phyloP scores from a whole-genome alignment of 163 green algal species.

The Volvox carteri region DNA sequence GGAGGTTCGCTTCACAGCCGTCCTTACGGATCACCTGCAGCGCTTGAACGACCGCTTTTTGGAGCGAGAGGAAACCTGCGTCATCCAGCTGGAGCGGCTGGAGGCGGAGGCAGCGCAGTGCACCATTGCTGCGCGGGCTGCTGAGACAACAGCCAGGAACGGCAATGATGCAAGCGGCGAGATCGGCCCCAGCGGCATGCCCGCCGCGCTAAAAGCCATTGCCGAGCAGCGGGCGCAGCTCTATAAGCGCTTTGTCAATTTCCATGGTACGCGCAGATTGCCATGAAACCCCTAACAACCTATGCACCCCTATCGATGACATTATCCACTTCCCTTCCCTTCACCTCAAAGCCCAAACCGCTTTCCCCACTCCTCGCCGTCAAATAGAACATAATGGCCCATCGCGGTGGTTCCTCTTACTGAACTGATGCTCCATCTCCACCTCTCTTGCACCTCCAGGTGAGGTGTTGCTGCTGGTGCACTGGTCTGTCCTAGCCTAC shows the following conservation, averaged over 20 bases:
- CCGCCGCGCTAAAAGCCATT: conserved; percentile 7
- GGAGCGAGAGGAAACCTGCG: conserved; percentile 84
- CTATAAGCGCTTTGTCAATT: conserved; percentile 78
- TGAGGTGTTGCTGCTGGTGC: conserved; percentile 87
- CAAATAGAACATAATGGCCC: too few species aligned
- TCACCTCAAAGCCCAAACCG: too few species aligned
- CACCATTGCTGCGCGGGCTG: conserved; percentile 45
- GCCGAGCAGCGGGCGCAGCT: conserved; percentile 45
- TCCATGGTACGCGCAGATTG: conserved; percentile 84
- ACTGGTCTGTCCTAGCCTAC: conserved; percentile 91
- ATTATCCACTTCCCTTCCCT: background rate
- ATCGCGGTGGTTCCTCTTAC: too few species aligned
- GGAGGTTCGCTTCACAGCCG: conserved; percentile 59
- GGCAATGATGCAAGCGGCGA: background rate
- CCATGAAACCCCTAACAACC: too few species aligned
- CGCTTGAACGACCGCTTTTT: conserved; percentile 86
- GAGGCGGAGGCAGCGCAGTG: conserved; percentile 57
- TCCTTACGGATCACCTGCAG: conserved; percentile 58
- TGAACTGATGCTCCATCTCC: too few species aligned
- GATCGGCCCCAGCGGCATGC: background rate
- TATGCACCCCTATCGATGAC: too few species aligned
- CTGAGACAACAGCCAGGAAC: background rate
- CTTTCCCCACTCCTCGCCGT: too few species aligned
- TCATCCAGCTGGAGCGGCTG: conserved; percentile 82
- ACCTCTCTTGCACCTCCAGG: conserved; percentile 6